A percentile compares a stretch with the other conserved stretches of the same genome.
These are phyloP conservation scores for Rhynchospora tenuis DNA, from an alignment of 176 grass and related monocot genomes.

Conservation along the genomic window DNA sequence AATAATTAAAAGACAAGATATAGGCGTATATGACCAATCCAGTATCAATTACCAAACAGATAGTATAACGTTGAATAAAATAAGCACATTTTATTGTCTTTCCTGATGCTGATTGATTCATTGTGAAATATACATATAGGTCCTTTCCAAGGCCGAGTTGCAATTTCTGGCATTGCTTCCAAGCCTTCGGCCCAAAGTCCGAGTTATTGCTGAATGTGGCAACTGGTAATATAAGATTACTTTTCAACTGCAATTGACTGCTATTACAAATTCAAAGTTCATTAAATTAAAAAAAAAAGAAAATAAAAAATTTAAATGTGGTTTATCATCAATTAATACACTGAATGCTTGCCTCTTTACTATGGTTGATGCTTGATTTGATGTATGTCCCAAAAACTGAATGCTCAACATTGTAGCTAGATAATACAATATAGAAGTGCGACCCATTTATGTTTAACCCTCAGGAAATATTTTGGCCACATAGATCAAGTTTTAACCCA, in stretches of 20 bases:
- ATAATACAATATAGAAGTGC: neutral
- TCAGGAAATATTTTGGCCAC: neutral
- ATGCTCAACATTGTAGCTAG: neutral
- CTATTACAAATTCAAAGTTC: neutral
- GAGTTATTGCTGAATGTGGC: conserved; percentile 65
- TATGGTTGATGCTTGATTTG: too few species aligned
- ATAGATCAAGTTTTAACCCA: neutral
- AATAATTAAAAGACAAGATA: too few species aligned
- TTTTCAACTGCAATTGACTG: neutral
- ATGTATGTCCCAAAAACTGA: neutral
- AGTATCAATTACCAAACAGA: too few species aligned
- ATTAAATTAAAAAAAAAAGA: neutral
- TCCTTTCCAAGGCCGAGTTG: conserved; percentile 84
- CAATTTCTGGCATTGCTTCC: conserved; percentile 88
- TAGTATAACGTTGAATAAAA: neutral
- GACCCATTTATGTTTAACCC: neutral
- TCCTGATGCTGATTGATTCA: neutral
- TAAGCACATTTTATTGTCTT: neutral
- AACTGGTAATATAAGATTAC: conserved; percentile 50
- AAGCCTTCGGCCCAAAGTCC: conserved; percentile 70
- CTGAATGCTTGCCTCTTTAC: too few species aligned
- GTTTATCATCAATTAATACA: too few species aligned
- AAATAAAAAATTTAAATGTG: neutral
- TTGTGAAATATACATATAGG: conserved; percentile 25
- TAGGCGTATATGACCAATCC: too few species aligned